These are phyloP conservation scores for Psilocybe azurescens DNA, from an alignment of 768 basidiomycete species.

Conservation along the genomic window DNA sequence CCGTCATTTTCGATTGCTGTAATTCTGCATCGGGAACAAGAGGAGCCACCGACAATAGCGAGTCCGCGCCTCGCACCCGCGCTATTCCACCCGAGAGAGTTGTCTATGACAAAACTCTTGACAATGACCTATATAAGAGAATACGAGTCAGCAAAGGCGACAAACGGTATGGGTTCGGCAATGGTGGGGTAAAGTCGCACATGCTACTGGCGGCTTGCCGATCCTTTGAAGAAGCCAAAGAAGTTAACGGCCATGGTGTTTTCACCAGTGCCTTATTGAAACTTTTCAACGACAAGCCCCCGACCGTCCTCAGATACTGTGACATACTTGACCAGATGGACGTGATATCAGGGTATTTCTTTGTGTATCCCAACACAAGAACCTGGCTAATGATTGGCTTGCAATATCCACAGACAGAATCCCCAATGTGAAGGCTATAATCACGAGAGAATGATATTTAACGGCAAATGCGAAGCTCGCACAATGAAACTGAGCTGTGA, in stretches of 20 bases:
- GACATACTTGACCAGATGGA: constrained; percentile 9
- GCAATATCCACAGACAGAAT: constrained; percentile 11
- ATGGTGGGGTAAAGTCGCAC: constrained; percentile 11
- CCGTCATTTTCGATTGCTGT: not conserved
- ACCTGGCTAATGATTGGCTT: too few relatives aligned
- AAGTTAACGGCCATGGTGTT: constrained; percentile 2
- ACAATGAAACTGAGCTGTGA: too few relatives aligned
- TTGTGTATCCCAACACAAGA: not conserved
- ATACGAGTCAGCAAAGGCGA: too few relatives aligned
- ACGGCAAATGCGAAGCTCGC: not conserved
- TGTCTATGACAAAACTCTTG: too few relatives aligned
- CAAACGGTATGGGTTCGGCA: not conserved
- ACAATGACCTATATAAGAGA: too few relatives aligned
- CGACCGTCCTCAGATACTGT: constrained; percentile 9
- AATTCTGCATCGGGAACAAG: constrained; percentile 18
- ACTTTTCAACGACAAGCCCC: constrained; percentile 1
- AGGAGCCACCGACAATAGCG: not conserved
- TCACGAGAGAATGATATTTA: constrained; percentile 10
- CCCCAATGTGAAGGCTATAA: constrained; percentile 19
- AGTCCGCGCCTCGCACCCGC: constrained; percentile 2
- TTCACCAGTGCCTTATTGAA: constrained; percentile 15
- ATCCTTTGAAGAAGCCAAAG: constrained; percentile 5
- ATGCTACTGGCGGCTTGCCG: constrained; percentile 18
- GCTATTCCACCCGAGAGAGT: not conserved
- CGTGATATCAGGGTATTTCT: constrained; percentile 1